Evolutionary conservation across 495 filamentous ascomycete species (phyloP), one percentile per base, ranked within the genome.

Genomic region (Penicillium pancosmium): DNA sequence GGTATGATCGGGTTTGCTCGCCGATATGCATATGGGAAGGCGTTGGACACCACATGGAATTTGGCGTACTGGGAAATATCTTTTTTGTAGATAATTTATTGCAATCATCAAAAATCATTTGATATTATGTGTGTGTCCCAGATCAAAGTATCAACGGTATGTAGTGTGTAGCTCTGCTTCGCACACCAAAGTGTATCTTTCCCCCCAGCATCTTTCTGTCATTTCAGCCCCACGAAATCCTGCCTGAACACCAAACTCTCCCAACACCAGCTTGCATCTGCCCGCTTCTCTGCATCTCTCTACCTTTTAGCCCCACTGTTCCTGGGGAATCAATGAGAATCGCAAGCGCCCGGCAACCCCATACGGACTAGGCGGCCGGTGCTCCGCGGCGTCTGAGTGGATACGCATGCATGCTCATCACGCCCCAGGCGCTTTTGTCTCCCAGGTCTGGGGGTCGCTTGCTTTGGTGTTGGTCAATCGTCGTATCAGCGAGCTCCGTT

Each of bases 321-420:
- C 46, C 46, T 48, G 46, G 21, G 23, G 46, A 48, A 19, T 48
- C 46, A 15, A 23, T 23, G 23, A 15, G 46, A 12, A 18, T n/a
- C 15, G 46, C 55, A 58, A 65, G 65, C 65, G 64, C 65, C 65
- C 27, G 47, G 55, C 51, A 49, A 46, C 59, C 63, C 36, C 46
- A 63, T 60, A 34, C 11, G 55, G 65, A 47, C 31, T 63, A 67
- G 64, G 52, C 50, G 61, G 60, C 54, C 27, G 49, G 40, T 50
- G 56, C 52, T 58, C 31, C 35, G 44, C 62, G 56, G 59, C 61
- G 48, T 60, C 50, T 57, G 66, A 68, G 66, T 65, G 66, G 66
- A 34, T 59, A 60, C 54, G 12, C 38, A 63, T 68, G 62, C 62
- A 61, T 65, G 59, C 52, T 61, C 68, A 58, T 70, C 68, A 70